Evolutionary conservation across 495 filamentous ascomycete genomes (phyloP), one percentile per base, ranked within the genome.

Genomic region (Aspergillus incahuasiensis): DNA sequence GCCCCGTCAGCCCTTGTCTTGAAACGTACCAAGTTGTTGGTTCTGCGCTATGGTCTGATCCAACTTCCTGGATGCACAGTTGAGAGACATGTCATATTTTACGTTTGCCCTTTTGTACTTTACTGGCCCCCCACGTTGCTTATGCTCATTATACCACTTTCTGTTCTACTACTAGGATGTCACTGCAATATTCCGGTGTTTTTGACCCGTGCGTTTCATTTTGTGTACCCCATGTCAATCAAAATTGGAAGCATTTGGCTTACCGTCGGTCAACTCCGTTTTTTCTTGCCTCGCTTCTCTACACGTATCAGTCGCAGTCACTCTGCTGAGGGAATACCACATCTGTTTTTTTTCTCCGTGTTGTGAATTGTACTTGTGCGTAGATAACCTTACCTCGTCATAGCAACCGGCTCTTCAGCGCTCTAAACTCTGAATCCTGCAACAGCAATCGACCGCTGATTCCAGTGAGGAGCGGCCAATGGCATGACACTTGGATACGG

Each of bases 131-230:
- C 19, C 24, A 9, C 39, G 19, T 16, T 45, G 18, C 58, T 55
- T 42, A 58, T 48, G 43, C 46, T 56, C 45, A 54, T 64, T 64
- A 64, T 64, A 64, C 62, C 62, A 61, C 55, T 49, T 59, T 57
- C 43, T 52, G 51, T 60, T 60, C 54, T 32, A 25, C 19, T 32
- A 28, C 19, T 32, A 38, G 46, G 35, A 58, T 47, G 41, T 50
- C 24, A n/a, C 41, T 42, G 16, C 40, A 30, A 35, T 50, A 13
- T 44, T 24, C 53, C 34, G 19, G 35, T 60, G 35, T 46, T 19
- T 49, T 43, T 42, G 43, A 54, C 30, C 48, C 43, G 35, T 30
- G 45, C 47, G 18, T 55, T 15, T 50, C 46, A 16, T n/a, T 58
- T 47, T 34, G 20, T 52, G 21, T 25, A 47, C 24, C 21, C 19